Evolutionary conservation across 2,329 filamentous ascomycete species (phyloP).

Genomic region (Botrytis medusae): DNA sequence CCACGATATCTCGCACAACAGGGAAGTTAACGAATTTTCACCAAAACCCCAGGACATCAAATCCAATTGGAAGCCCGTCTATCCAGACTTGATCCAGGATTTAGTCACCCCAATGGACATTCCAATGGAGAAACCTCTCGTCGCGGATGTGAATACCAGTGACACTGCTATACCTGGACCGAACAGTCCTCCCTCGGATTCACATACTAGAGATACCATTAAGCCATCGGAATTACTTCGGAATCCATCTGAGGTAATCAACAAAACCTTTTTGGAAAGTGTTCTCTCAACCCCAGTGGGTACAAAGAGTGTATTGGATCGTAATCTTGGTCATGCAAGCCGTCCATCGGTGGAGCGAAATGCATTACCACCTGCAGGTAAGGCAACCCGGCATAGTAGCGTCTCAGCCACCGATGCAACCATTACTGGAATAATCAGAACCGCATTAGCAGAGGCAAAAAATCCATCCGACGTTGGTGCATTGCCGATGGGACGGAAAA

Average conservation of each 20-base stretch:
- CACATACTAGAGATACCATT: conserved; percentile 29
- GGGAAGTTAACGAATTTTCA: conserved; percentile 2
- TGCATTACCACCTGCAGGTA: conserved; percentile 26
- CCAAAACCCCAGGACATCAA: conserved; percentile 8
- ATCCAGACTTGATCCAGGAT: conserved; percentile 31
- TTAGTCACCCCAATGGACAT: conserved; percentile 25
- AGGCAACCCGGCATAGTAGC: conserved; percentile 30
- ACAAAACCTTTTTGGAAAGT: conserved; percentile 26
- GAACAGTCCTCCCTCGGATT: conserved; percentile 23
- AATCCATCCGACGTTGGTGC: conserved; percentile 18
- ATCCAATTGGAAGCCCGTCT: conserved; percentile 26
- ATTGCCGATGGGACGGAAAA: conserved; percentile 24
- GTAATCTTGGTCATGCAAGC: conserved; percentile 23
- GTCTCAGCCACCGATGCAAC: conserved; percentile 32
- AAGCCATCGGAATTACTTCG: conserved; percentile 33
- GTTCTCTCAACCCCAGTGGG: conserved; percentile 31
- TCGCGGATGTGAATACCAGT: conserved; percentile 19
- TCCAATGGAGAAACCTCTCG: conserved; percentile 9
- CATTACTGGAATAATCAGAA: conserved; percentile 32
- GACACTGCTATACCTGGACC: conserved; percentile 18
- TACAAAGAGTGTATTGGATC: conserved; percentile 22
- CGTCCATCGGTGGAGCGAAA: conserved; percentile 12
- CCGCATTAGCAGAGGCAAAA: conserved; percentile 29
- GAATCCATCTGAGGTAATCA: conserved; percentile 23
- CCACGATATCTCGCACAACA: conserved; percentile 18